Conservation (phyloP, 768 basidiomycete species). For the Leucosporidium scottii region DNA sequence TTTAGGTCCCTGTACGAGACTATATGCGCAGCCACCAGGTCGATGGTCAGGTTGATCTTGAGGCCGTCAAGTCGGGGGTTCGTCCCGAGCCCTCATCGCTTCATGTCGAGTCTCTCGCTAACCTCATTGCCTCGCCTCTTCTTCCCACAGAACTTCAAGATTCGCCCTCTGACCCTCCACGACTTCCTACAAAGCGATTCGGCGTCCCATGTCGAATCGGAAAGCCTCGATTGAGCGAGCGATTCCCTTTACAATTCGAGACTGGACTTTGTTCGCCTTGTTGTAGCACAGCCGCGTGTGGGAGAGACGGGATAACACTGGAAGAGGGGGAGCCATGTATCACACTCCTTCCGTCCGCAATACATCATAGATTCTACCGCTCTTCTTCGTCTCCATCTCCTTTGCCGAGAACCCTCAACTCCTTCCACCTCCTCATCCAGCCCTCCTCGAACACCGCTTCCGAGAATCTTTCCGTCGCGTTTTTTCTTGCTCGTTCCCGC, state of each 20-base stretch:
- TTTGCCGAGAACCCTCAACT: slow-evolving; percentile 1
- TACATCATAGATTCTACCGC: background rate
- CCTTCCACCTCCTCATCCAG: slow-evolving; percentile 44
- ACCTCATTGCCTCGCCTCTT: background rate
- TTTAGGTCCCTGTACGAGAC: slow-evolving; percentile 53
- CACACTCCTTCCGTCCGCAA: background rate
- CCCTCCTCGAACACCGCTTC: slow-evolving; percentile 68
- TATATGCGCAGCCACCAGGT: slow-evolving; percentile 51
- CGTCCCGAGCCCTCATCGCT: slow-evolving; percentile 28
- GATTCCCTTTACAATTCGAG: background rate
- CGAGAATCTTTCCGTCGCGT: slow-evolving; percentile 64
- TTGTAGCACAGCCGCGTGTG: background rate
- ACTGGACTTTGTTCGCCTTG: background rate
- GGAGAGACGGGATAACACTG: background rate
- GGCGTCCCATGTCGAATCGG: background rate
- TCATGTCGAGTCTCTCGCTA: background rate
- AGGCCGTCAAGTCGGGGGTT: slow-evolving; percentile 41
- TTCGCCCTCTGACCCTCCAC: slow-evolving; percentile 61
- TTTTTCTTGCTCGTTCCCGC: slow-evolving; percentile 59
- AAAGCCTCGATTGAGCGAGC: slow-evolving; percentile 5
- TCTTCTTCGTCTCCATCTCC: background rate
- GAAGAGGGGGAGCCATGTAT: no score
- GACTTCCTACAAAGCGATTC: slow-evolving; percentile 54
- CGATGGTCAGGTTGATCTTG: slow-evolving; percentile 28
- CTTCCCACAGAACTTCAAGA: slow-evolving; percentile 60